Evolutionary conservation across 345 rosid species (phyloP).

Genomic region (Zanthoxylum bungeanum): DNA sequence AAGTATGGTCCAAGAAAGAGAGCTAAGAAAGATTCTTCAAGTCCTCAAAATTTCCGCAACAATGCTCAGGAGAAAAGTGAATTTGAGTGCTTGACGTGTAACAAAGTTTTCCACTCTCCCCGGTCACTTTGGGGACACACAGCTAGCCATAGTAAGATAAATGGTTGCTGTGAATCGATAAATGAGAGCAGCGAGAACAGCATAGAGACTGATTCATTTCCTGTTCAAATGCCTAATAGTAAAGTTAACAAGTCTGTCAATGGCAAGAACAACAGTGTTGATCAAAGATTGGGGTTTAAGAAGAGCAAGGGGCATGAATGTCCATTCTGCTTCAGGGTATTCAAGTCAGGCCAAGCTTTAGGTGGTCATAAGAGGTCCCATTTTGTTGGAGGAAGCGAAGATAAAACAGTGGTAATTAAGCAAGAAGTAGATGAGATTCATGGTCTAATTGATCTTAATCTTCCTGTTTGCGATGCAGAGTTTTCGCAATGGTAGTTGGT

Average conservation of each 20-base stretch:
- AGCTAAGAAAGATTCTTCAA: slow-evolving; percentile 25
- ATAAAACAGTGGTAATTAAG: slow-evolving; percentile 47
- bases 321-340: slow-evolving; percentile 80
- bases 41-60: slow-evolving; percentile 21
- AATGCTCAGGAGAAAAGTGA: slow-evolving; percentile 35
- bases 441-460: slow-evolving; percentile 74
- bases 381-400: slow-evolving; percentile 61
- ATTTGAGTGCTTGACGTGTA: slow-evolving; percentile 30
- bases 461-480: slow-evolving; percentile 54
- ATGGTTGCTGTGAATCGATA: slow-evolving; percentile 31
- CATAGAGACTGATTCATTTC: slow-evolving; percentile 45
- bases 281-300: slow-evolving; percentile 36
- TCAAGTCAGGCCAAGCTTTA: slow-evolving; percentile 88
- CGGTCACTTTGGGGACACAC: slow-evolving; percentile 23
- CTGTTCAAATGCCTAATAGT: slow-evolving; percentile 23
- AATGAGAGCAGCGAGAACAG: slow-evolving; percentile 52
- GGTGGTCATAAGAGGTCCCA: slow-evolving; percentile 99
- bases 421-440: slow-evolving; percentile 47
- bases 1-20: slow-evolving; percentile 47
- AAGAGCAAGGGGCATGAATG: slow-evolving; percentile 73
- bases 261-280: slow-evolving; percentile 31
- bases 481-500: slow-evolving; percentile 33
- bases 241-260: slow-evolving; percentile 18
- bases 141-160: slow-evolving; percentile 32
- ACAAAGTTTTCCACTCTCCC: slow-evolving; percentile 27